phyloP scores from a whole-genome alignment of 352 stramenopile genomes.

The Globisporangium viniferum region DNA sequence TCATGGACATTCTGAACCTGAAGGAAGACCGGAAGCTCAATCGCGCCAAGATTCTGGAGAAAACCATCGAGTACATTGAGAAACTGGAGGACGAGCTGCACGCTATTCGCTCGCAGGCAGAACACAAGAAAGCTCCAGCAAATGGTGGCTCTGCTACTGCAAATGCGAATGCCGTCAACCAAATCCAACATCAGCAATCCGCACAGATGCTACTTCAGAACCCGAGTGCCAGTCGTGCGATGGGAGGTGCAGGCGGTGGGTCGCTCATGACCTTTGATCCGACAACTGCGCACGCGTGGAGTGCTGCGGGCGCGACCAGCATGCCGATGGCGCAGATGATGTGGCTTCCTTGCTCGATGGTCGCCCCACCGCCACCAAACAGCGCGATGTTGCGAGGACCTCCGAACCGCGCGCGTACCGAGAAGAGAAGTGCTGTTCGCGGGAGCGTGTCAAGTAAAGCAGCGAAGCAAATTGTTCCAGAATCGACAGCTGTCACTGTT shows the following conservation, averaged over 20 bases:
- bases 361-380: conserved; percentile 12
- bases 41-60: conserved; percentile 64
- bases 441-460: not conserved
- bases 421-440: conserved; percentile 1
- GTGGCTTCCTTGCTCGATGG: conserved; percentile 37
- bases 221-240: not conserved
- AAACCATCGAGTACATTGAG: conserved; percentile 59
- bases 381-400: not conserved
- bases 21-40: conserved; percentile 68
- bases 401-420: not conserved
- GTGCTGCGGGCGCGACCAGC: conserved; percentile 8
- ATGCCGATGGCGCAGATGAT: conserved; percentile 34
- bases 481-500: not conserved
- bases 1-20: conserved; percentile 59
- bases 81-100: conserved; percentile 42
- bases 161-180: not conserved
- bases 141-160: not conserved
- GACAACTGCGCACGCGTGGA: conserved; percentile 22
- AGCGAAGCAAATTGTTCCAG: not conserved
- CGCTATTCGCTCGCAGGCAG: conserved; percentile 14
- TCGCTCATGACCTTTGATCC: conserved; percentile 26
- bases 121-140: conserved; percentile 15
- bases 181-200: conserved; percentile 5
- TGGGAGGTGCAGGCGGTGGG: not conserved
- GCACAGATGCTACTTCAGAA: not conserved